Base-by-base conservation (phyloP, 192 early-diverging fungal species). In the Linnemannia elongata region DNA sequence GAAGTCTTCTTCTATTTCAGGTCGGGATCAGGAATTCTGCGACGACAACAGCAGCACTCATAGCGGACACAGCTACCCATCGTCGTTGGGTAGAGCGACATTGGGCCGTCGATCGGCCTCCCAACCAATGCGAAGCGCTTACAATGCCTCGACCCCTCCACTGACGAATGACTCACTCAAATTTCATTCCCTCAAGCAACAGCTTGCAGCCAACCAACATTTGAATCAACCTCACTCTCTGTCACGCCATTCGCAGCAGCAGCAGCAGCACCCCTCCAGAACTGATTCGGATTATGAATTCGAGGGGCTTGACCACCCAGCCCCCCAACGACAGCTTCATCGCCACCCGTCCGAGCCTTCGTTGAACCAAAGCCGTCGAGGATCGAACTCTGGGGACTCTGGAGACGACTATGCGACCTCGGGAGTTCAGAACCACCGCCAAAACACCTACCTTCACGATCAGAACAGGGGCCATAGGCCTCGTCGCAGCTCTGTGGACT, bases 271-370 rank as follows among this genome's bases (percentile, higher is more conserved):
- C 24, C 78, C 49, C 33, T 36, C 24, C 45, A 72, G 78, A 57
- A 20, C 74, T 17, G 80, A 82, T 20, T 82, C 75, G 0, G 72
- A 82, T 17, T 44, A 74, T 24, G 74, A 76, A 38, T 44, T 36
- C 3, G 72, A 84, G 12, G 63, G 18, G 2, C 6, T 35, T 24
- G 77, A 49, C 17, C 74, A 47, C 74, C 42, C 47, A 27, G 17
- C 5, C 1, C 69, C 27, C 18, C 69, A 73, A 24, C 30, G 41
- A 0, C 36, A 44, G 27, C 41, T 77, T 15, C 81, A 73, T 38
- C 81, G 71, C 24, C 81, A 77, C 30, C 81, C 57, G 9, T 82
- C 81, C 7, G 81, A 82, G 9, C 39, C 75, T 2, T 82, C 75
- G 2, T 41, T 82, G 18, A 72, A 49, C 44, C 33, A 35, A 10